These are phyloP conservation scores for Thecaphora thlaspeos DNA, from an alignment of 1,284 basidiomycete species.

Conservation along the genomic window DNA sequence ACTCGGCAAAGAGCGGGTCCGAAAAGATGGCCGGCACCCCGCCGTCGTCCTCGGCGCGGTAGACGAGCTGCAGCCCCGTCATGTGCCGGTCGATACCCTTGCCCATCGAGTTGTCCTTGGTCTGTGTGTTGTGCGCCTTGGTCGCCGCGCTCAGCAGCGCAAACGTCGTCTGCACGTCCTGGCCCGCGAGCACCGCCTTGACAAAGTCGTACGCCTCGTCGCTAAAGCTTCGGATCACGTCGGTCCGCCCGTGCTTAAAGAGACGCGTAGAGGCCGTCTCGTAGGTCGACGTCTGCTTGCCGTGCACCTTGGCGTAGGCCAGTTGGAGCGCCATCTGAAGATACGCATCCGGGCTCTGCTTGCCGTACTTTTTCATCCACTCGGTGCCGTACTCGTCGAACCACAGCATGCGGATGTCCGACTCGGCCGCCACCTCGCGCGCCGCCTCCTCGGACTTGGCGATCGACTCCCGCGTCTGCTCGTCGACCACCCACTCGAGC, in stretches of 20 bases:
- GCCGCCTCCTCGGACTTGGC: slow-evolving; percentile 67
- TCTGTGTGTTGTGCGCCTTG: slow-evolving; percentile 71
- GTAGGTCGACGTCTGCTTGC: slow-evolving; percentile 82
- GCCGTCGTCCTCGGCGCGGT: slow-evolving; percentile 44
- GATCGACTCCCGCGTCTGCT: slow-evolving; percentile 66
- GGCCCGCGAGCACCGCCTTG: slow-evolving; percentile 69
- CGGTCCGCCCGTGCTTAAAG: slow-evolving; percentile 86
- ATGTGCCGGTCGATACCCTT: slow-evolving; percentile 88
- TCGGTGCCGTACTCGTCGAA: slow-evolving; percentile 82
- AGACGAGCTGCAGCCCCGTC: slow-evolving; percentile 71
- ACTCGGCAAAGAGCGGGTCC: slow-evolving; percentile 74
- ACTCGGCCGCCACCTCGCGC: slow-evolving; percentile 69
- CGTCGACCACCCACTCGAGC: slow-evolving; percentile 76
- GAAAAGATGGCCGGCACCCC: slow-evolving; percentile 44
- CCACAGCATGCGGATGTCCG: slow-evolving; percentile 80
- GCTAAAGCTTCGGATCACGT: slow-evolving; percentile 81
- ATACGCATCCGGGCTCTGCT: slow-evolving; percentile 82
- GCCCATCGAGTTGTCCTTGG: slow-evolving; percentile 77
- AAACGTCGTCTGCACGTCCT: slow-evolving; percentile 63
- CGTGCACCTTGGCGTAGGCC: slow-evolving; percentile 80
- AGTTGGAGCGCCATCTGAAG: slow-evolving; percentile 92
- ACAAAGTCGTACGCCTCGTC: slow-evolving; percentile 77
- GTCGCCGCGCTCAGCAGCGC: slow-evolving; percentile 70
- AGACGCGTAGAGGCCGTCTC: slow-evolving; percentile 91
- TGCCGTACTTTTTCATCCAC: slow-evolving; percentile 84